Conservation (phyloP, 495 filamentous ascomycete species). For the Penicillium angulare region DNA sequence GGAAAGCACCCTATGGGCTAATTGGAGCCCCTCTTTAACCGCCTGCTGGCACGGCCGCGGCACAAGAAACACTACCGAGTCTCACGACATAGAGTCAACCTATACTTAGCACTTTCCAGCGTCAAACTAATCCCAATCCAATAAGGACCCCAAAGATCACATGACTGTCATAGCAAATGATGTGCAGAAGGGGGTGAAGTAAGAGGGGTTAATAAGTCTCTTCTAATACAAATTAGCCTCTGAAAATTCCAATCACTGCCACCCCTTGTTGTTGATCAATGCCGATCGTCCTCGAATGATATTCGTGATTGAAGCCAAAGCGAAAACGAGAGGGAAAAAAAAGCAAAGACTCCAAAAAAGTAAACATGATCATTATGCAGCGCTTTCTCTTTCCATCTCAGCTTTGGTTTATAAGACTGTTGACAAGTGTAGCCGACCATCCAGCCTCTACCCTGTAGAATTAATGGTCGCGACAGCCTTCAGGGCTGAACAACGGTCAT, state of each 20-base stretch:
- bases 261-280: conserved; percentile 20
- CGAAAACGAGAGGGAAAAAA: not conserved
- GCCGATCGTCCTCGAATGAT: too few species aligned
- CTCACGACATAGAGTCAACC: not conserved
- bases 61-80: not conserved
- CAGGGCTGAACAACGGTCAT: not conserved
- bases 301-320: too few species aligned
- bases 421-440: too few species aligned
- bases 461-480: not conserved
- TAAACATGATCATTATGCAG: conserved; percentile 13
- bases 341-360: conserved; percentile 11
- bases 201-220: not conserved
- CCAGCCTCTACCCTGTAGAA: too few species aligned
- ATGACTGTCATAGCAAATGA: too few species aligned
- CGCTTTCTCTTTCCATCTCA: not conserved
- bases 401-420: too few species aligned
- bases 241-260: conserved; percentile 7
- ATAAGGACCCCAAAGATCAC: too few species aligned
- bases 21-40: conserved; percentile 1
- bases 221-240: conserved; percentile 3
- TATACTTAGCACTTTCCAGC: not conserved
- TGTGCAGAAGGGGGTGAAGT: too few species aligned
- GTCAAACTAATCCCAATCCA: too few species aligned
- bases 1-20: conserved; percentile 25
- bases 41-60: not conserved